Conservation (phyloP, 2,329 filamentous ascomycete species). For the Colletotrichum cereale region DNA sequence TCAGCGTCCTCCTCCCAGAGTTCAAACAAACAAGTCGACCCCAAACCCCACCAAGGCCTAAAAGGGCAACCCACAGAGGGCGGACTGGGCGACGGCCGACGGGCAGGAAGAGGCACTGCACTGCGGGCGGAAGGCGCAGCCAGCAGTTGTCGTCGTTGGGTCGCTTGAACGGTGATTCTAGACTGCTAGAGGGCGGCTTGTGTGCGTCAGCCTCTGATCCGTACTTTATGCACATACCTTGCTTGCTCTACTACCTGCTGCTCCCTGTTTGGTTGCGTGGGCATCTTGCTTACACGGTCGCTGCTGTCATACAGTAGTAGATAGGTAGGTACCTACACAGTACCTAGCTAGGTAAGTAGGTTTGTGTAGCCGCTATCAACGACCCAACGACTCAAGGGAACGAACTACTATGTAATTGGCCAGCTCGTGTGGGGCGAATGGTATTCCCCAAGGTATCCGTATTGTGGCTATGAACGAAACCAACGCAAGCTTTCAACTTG, state of each 20-base stretch:
- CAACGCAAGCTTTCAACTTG: slow-evolving; percentile 6
- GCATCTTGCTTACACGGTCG: background rate
- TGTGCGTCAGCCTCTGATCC: slow-evolving; percentile 27
- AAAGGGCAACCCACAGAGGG: slow-evolving; percentile 14
- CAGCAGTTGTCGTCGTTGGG: background rate
- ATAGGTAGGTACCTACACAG: background rate
- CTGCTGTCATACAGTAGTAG: no score
- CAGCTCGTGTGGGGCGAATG: slow-evolving; percentile 27
- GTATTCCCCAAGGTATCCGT: no score
- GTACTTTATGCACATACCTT: background rate
- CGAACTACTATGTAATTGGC: background rate
- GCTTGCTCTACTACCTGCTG: background rate
- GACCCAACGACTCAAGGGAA: background rate
- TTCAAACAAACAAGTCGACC: slow-evolving; percentile 18
- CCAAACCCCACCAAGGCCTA: slow-evolving; percentile 11
- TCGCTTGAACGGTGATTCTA: slow-evolving; percentile 4
- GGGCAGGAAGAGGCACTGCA: slow-evolving; percentile 4
- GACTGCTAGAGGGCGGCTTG: slow-evolving; percentile 8
- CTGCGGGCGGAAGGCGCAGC: slow-evolving; percentile 1
- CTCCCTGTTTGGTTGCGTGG: background rate
- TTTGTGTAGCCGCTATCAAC: background rate
- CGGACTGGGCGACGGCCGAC: background rate
- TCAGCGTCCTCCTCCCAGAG: background rate
- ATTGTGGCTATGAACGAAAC: slow-evolving; percentile 24
- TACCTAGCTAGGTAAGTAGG: background rate